Base-by-base conservation (phyloP, 352 stramenopile genomes). In the Pythium pyrilobum region DNA sequence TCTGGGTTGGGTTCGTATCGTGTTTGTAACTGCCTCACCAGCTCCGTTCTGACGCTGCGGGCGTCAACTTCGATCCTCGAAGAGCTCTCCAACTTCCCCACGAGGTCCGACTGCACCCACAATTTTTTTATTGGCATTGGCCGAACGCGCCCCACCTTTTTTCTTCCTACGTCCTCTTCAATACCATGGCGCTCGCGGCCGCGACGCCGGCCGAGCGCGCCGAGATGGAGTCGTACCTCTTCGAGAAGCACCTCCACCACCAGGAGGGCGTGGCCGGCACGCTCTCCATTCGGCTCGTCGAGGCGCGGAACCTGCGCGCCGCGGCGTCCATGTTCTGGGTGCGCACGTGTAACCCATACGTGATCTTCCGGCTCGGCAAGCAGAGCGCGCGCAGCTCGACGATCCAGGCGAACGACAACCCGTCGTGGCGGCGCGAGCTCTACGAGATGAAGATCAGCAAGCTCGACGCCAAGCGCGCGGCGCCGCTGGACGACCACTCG, bases 351-450 rank as follows among this genome's bases (percentile, higher is more conserved):
- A 89, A 89, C 38, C 79, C 81, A 27, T 92, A 92, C 62, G 77
- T 92, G 59, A 92, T 92, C 54, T 92, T 92, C 58, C 79, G 81
- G 34, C 52, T 89, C 24, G 81, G 81, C 33, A 87, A 86, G 58
- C 71, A 85, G 52, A 85, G 67, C 43, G 58, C 67, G 24, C 81
- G 81, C 42, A 87, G 74, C 54, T 71, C 76, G 37, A 92, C 81
- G 11, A 87, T 92, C 56, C 52, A 70, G 42, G 62, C 53, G 55
- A 89, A 86, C 41, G 72, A 87, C 60, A 89, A 87, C 52, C 81
- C 81, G 5, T 81, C 73, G 34, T 92, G 81, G 81, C 77, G 79
- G 21, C 66, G 75, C 16, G 81, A 92, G 59, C 57, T 88, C 29
- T 64, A 85, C 34, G 74, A 87, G 42, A 82, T 92, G 48, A 87